phyloP scores from a whole-genome alignment of 148 eudicot genomes.

The Silene latifolia region DNA sequence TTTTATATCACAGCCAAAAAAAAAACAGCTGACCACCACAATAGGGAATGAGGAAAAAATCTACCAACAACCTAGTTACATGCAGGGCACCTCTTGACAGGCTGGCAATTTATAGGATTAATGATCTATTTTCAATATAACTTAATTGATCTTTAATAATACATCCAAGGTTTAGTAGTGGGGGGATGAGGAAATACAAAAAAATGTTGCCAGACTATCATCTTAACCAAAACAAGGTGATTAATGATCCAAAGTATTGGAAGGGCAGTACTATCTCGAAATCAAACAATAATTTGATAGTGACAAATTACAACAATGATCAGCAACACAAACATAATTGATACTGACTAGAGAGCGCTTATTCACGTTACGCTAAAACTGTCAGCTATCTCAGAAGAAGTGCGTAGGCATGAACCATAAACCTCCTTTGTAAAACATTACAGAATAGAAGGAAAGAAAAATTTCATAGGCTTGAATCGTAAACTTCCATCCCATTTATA shows the following conservation, averaged over 20 bases:
- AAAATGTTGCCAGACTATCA: too few relatives aligned
- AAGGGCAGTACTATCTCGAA: too few relatives aligned
- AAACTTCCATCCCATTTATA: too few relatives aligned
- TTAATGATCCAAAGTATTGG: too few relatives aligned
- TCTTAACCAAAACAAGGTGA: too few relatives aligned
- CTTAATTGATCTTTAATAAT: not conserved
- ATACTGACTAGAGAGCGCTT: not conserved
- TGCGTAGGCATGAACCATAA: too few relatives aligned
- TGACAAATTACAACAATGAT: not conserved
- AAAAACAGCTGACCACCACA: slow-evolving; percentile 8
- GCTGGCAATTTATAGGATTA: slow-evolving; percentile 11
- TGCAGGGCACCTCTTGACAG: slow-evolving; percentile 24
- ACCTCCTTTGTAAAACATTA: not conserved
- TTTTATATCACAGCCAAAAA: slow-evolving; percentile 13
- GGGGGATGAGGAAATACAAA: too few relatives aligned
- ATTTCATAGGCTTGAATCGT: too few relatives aligned
- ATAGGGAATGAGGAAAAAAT: not conserved
- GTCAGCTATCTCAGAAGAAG: too few relatives aligned
- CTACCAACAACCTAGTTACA: slow-evolving; percentile 9
- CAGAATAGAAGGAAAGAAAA: not conserved
- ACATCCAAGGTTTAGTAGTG: too few relatives aligned
- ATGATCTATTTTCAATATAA: slow-evolving; percentile 7
- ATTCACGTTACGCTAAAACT: too few relatives aligned
- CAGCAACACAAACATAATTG: slow-evolving; percentile 4
- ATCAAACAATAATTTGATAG: slow-evolving; percentile 1